Percentiles rank a stretch among this genome's conserved stretches.
Conservation (phyloP, 2,329 filamentous ascomycete genomes). For the Cadophora luteo-olivacea region DNA sequence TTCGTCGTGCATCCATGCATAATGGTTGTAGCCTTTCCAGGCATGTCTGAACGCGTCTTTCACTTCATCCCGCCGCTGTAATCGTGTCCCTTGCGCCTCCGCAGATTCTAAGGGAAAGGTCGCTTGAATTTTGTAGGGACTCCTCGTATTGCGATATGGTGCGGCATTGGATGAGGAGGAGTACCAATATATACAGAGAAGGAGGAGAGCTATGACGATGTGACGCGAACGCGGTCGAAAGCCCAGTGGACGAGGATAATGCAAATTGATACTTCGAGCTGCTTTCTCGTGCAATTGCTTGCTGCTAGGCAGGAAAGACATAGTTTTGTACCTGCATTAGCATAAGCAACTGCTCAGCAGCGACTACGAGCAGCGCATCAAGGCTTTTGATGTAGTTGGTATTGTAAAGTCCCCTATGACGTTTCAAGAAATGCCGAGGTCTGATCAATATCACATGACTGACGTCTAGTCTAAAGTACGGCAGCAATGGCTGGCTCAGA, state of each 20-base stretch:
- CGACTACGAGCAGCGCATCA: background rate
- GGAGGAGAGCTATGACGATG: background rate
- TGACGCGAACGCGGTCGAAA: slow-evolving; percentile 7
- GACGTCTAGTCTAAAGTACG: too few relatives aligned
- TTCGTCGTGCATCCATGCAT: slow-evolving; percentile 88
- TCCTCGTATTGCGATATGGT: background rate
- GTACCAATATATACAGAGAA: slow-evolving; percentile 10
- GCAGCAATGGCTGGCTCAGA: too few relatives aligned
- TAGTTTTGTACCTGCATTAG: slow-evolving; percentile 3
- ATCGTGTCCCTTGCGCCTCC: slow-evolving; percentile 22
- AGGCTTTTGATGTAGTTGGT: background rate
- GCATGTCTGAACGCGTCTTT: slow-evolving; percentile 46
- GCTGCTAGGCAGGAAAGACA: background rate
- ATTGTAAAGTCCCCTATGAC: background rate
- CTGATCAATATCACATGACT: too few relatives aligned
- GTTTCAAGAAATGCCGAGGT: background rate
- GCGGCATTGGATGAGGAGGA: background rate
- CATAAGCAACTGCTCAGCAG: background rate
- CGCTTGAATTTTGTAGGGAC: slow-evolving; percentile 35
- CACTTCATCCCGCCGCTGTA: slow-evolving; percentile 31
- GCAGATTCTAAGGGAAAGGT: slow-evolving; percentile 27
- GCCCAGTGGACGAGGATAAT: slow-evolving; percentile 1
- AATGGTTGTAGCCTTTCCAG: slow-evolving; percentile 81
- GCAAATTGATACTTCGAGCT: background rate
- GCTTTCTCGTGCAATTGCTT: slow-evolving; percentile 3